Evolutionary conservation across 1,284 basidiomycete species (phyloP).

Genomic region (Malassezia vespertilionis): DNA sequence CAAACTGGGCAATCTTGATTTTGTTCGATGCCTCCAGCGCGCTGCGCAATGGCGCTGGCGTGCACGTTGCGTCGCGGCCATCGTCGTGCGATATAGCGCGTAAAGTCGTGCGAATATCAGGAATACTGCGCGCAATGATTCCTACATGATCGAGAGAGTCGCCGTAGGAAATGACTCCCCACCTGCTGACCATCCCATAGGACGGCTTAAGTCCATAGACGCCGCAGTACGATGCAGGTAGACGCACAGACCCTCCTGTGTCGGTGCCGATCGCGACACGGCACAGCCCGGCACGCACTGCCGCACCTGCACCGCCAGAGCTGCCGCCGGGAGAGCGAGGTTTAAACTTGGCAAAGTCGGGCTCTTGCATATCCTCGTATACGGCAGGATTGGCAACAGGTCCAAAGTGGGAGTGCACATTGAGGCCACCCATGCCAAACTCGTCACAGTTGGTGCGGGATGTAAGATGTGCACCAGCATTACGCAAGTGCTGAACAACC

Average conservation of each 20-base stretch:
- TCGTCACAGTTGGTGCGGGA: slow-evolving; percentile 95
- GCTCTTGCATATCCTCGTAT: not conserved
- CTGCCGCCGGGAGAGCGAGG: slow-evolving; percentile 49
- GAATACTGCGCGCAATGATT: slow-evolving; percentile 58
- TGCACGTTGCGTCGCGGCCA: slow-evolving; percentile 67
- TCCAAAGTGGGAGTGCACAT: slow-evolving; percentile 32
- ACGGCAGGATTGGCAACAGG: slow-evolving; percentile 32
- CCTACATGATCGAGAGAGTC: slow-evolving; percentile 93
- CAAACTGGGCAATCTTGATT: not conserved
- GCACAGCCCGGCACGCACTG: slow-evolving; percentile 27
- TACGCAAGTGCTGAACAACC: slow-evolving; percentile 59
- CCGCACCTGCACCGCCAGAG: slow-evolving; percentile 44
- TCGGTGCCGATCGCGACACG: slow-evolving; percentile 70
- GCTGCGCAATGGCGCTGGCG: slow-evolving; percentile 18
- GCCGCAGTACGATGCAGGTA: slow-evolving; percentile 89
- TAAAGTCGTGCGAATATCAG: slow-evolving; percentile 55
- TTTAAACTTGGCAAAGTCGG: not conserved
- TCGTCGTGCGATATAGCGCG: slow-evolving; percentile 62
- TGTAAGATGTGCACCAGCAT: slow-evolving; percentile 61
- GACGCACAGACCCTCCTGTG: slow-evolving; percentile 82
- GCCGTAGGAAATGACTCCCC: slow-evolving; percentile 83
- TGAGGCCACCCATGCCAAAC: slow-evolving; percentile 75
- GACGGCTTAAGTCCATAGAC: slow-evolving; percentile 86
- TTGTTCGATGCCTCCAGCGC: not conserved
- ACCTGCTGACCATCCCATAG: slow-evolving; percentile 78